These are phyloP conservation scores for Paecilomyces formosus DNA, from an alignment of 2,329 filamentous ascomycete species.

Conservation along the genomic window DNA sequence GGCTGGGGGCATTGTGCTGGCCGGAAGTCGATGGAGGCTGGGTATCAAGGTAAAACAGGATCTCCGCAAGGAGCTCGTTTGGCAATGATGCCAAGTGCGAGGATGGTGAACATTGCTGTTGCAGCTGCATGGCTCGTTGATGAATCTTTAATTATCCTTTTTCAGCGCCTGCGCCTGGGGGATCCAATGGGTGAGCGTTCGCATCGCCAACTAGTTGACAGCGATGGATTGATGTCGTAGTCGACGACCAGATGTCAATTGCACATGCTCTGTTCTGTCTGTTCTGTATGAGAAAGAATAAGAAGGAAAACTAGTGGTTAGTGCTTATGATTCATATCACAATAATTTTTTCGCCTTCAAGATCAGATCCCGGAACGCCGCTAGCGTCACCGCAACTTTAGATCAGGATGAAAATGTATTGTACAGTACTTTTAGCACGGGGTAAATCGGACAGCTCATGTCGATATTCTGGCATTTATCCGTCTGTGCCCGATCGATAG, in stretches of 20 bases:
- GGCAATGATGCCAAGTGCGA: constrained; percentile 29
- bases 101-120: background rate
- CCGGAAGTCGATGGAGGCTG: constrained; percentile 43
- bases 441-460: background rate
- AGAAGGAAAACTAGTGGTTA: background rate
- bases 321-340: background rate
- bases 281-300: background rate
- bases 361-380: background rate
- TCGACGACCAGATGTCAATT: background rate
- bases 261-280: background rate
- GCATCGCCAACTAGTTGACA: background rate
- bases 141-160: background rate
- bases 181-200: background rate
- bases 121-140: background rate
- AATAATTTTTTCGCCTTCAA: background rate
- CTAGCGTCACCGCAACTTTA: background rate
- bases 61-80: constrained; percentile 53
- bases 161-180: background rate
- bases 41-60: constrained; percentile 49
- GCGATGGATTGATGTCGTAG: background rate
- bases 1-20: constrained; percentile 45
- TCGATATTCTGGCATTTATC: background rate
- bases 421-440: background rate
- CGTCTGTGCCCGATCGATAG: background rate
- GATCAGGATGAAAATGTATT: background rate